Evolutionary conservation across 2,329 filamentous ascomycete species (phyloP), one percentile per base, ranked within the genome.

Genomic region (Leptodontidium sp.): DNA sequence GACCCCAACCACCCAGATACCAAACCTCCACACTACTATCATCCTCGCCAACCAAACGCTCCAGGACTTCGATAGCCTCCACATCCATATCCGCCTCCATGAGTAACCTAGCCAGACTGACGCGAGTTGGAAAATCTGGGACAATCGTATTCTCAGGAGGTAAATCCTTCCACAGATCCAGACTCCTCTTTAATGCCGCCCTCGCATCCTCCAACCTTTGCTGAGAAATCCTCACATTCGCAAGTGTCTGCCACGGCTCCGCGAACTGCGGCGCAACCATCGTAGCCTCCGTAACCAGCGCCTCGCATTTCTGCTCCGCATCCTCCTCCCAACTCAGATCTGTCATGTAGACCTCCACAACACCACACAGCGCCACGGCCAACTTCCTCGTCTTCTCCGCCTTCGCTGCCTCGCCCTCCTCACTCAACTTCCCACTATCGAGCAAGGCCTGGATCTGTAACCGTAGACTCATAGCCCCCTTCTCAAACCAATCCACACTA

Each of bases 271-370:
- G 94, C 68, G 92, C 92, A 70, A 97, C 88, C 75, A 97, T 84
- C 67, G 96, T 90, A 32, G 96, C 96, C 82, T 99, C 94, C 6
- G 94, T 97, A 72, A 98, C 88, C 68, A 97, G 88, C 5, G 88
- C 84, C 81, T 99, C 95, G 83, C 97, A 99, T 74, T 91, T 88
- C 73, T 87, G 84, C 82, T 99, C 96, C 5, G 95, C 96, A 77
- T 98, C 94, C 64, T 90, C 89, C 81, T 98, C 94, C 93, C 88
- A 96, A 76, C 92, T 96, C 75, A 98, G 83, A 82, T 99, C 96
- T 12, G 96, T 99, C 96, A 99, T 99, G 84, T 98, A 99, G 61
- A 99, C 93, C 82, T 99, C 96, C 7, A 93, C 90, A 70, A 98
- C 93, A 35, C 93, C 93, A 81, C 97, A 99, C 45, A 99, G 86